Conservation (phyloP, 352 stramenopile genomes). For the Pseudoperonospora humuli region DNA sequence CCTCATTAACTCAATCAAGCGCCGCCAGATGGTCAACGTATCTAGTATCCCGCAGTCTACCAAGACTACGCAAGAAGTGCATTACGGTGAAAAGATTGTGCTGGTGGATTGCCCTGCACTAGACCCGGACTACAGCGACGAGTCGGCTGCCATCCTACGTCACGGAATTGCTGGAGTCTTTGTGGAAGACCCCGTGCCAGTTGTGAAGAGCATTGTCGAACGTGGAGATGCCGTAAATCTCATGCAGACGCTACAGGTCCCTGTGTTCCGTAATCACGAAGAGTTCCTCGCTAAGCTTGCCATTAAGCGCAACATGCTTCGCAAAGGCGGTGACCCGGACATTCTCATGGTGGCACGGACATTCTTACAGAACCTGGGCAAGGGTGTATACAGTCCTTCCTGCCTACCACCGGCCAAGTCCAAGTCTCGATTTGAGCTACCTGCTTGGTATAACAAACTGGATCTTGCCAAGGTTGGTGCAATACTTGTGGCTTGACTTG, state of each 20-base stretch:
- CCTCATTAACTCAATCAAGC: slow-evolving; percentile 94
- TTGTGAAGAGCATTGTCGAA: slow-evolving; percentile 88
- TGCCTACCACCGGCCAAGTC: slow-evolving; percentile 68
- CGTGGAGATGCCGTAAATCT: slow-evolving; percentile 89
- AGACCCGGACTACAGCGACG: slow-evolving; percentile 91
- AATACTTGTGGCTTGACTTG: neutral
- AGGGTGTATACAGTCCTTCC: slow-evolving; percentile 43
- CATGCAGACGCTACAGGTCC: slow-evolving; percentile 94
- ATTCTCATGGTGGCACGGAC: slow-evolving; percentile 88
- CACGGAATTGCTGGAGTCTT: slow-evolving; percentile 94
- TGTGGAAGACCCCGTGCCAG: slow-evolving; percentile 91
- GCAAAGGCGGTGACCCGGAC: slow-evolving; percentile 95
- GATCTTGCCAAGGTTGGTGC: slow-evolving; percentile 42
- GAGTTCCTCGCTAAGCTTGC: slow-evolving; percentile 96
- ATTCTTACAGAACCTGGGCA: slow-evolving; percentile 74
- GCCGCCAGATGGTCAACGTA: slow-evolving; percentile 41
- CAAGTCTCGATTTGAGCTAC: slow-evolving; percentile 78
- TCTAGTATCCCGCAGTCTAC: slow-evolving; percentile 51
- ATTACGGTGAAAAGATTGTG: slow-evolving; percentile 95
- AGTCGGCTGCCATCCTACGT: slow-evolving; percentile 78
- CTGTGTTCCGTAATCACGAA: slow-evolving; percentile 87
- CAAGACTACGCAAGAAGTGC: slow-evolving; percentile 86
- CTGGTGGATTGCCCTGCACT: slow-evolving; percentile 96
- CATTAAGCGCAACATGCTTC: slow-evolving; percentile 88
- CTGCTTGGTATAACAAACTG: slow-evolving; percentile 53